Percentiles rank a stretch among this genome's conserved stretches.
phyloP scores from a whole-genome alignment of 1,139 yeast species.

The Lodderomyces parapsilosis region DNA sequence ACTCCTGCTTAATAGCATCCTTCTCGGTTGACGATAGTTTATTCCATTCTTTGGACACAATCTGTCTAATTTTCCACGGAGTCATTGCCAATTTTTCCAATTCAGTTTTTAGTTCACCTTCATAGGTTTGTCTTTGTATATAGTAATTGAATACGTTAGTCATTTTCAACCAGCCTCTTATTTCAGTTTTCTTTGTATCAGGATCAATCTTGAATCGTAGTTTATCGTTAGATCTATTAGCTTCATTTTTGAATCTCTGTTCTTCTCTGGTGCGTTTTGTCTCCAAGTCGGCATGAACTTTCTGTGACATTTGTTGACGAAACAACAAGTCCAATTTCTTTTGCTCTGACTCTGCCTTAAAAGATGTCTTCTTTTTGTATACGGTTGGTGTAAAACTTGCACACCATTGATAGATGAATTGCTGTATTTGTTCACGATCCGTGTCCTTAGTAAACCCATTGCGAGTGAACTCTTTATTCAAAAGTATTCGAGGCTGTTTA shows the following conservation, averaged over 20 bases:
- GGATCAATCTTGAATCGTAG: constrained; percentile 3
- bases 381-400: not conserved
- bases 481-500: constrained; percentile 13
- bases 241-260: not conserved
- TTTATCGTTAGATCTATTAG: not conserved
- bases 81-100: not conserved
- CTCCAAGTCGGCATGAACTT: too few species aligned
- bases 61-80: not conserved
- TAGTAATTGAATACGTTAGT: not conserved
- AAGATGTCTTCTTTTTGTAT: not conserved
- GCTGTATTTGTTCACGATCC: constrained; percentile 3
- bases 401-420: constrained; percentile 8
- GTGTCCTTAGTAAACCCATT: not conserved
- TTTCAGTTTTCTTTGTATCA: not conserved
- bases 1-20: constrained; percentile 25
- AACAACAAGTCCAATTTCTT: not conserved
- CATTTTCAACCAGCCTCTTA: not conserved
- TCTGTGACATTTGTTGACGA: not conserved
- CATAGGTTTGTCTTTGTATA: not conserved
- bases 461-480: constrained; percentile 7
- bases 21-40: constrained; percentile 23
- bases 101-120: not conserved
- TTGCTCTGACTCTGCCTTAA: not conserved
- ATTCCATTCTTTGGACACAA: constrained; percentile 22
- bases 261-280: not conserved